Base-by-base conservation (phyloP, 768 basidiomycete species). In the Coprinopsis sp. region DNA sequence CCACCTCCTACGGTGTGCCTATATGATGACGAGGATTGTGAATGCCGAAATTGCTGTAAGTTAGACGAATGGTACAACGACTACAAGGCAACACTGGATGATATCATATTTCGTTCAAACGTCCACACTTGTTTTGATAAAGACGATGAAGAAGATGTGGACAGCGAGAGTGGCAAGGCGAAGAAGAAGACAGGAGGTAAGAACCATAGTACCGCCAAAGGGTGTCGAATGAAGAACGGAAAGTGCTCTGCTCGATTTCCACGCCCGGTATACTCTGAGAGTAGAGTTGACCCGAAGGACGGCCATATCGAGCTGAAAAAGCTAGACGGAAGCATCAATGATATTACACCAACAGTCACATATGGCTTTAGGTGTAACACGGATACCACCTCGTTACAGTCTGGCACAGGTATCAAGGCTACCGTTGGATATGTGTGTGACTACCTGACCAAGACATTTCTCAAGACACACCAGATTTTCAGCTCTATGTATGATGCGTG, bases 381-480 rank as follows among this genome's bases (percentile, higher is more conserved):
- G 11, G 34, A 37, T 37, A 37, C 34, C 11, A 37, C 34, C 34
- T 37, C 34, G 18, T 18, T 37, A 7, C 34, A 37, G 19, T 37
- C 34, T 10, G 44, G 44, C 3, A 45, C 44, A 10, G 33, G 29
- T 3, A 25, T 45, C 2, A 45, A 45, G 18, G 30, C 44, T 14
- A 45, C 23, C 4, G 19, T 45, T 19, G 30, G 30, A 2, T 45
- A 45, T 34, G 21, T 45, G 3, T 33, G 29, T 3, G 44, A 45
- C 24, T 45, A 45, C 33, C 6, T 45, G 3, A 45, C 44, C 3
- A 45, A 45, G 31, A 3, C 16, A 6, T 22, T 3, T 6, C 16
- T 45, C 3, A 45, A 45, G 14, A 45, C 44, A 3, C 31, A 45
- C 44, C 44, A 45, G 19, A 34, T 45, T 8, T 45, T 45, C 22